phyloP scores from a whole-genome alignment of 1,284 basidiomycete genomes.

The Malassezia arunalokei region DNA sequence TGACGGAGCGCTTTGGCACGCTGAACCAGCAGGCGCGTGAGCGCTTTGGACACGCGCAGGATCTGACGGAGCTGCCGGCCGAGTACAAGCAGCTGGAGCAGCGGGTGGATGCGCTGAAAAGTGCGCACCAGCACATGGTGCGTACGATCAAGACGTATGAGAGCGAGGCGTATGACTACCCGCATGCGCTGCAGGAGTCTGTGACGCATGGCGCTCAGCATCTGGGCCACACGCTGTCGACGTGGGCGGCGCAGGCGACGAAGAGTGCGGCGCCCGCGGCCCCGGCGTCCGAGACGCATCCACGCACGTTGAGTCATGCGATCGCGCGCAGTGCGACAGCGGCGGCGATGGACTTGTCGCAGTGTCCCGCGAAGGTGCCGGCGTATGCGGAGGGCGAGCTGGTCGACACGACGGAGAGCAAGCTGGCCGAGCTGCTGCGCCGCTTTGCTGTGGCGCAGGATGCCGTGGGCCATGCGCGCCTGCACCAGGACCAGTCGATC shows the following conservation, averaged over 20 bases:
- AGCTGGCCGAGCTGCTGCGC: conserved; percentile 58
- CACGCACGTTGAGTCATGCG: conserved; percentile 88
- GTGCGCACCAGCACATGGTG: conserved; percentile 61
- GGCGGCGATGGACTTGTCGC: conserved; percentile 55
- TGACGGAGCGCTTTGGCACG: conserved; percentile 71
- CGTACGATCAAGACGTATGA: conserved; percentile 49
- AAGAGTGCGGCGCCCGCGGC: conserved; percentile 56
- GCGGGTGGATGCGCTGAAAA: conserved; percentile 79
- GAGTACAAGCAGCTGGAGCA: conserved; percentile 93
- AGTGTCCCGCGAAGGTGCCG: conserved; percentile 17
- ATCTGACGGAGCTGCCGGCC: conserved; percentile 68
- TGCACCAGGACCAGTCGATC: conserved; percentile 70
- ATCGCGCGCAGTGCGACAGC: conserved; percentile 66
- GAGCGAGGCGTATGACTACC: conserved; percentile 42
- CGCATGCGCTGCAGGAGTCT: conserved; percentile 50
- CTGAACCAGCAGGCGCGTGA: conserved; percentile 57
- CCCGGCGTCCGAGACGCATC: conserved; percentile 46
- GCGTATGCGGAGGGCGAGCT: conserved; percentile 17
- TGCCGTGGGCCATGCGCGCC: conserved; percentile 69
- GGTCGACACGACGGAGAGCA: conserved; percentile 18
- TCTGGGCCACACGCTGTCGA: conserved; percentile 65
- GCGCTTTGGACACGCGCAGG: conserved; percentile 73
- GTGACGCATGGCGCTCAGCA: conserved; percentile 49
- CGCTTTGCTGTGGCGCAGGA: conserved; percentile 74
- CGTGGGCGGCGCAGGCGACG: conserved; percentile 80